Percentiles rank a stretch among this genome's conserved stretches.
phyloP scores from a whole-genome alignment of 1,139 yeast species.

The Yarrowia galli region DNA sequence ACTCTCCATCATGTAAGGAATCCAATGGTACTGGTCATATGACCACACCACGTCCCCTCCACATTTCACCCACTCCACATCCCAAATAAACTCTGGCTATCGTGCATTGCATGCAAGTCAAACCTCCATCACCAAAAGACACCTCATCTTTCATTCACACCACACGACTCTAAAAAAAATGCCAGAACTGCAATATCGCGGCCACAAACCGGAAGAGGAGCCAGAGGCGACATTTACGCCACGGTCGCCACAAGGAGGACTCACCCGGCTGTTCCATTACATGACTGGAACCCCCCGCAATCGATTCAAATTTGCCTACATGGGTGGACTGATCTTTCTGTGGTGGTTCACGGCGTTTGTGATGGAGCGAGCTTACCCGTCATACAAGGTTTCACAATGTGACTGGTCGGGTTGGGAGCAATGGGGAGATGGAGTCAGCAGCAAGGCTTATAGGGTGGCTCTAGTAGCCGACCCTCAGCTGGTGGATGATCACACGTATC shows the following conservation, averaged over 20 bases:
- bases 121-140: conserved; percentile 27
- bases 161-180: background rate
- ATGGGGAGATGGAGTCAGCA: conserved; percentile 55
- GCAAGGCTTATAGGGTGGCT: conserved; percentile 65
- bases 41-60: background rate
- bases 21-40: background rate
- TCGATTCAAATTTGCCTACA: conserved; percentile 22
- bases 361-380: conserved; percentile 24
- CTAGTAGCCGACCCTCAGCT: conserved; percentile 93
- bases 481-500: conserved; percentile 75
- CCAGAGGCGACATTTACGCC: conserved; percentile 11
- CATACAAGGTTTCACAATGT: conserved; percentile 19
- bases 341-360: conserved; percentile 27
- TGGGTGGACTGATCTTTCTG: conserved; percentile 27
- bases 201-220: conserved; percentile 16
- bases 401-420: conserved; percentile 57
- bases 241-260: conserved; percentile 31
- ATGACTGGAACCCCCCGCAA: conserved; percentile 26
- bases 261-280: conserved; percentile 32
- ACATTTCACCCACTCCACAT: background rate
- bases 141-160: conserved; percentile 1
- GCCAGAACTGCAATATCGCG: conserved; percentile 27
- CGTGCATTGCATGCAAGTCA: conserved; percentile 4
- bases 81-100: conserved; percentile 2
- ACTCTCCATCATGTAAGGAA: background rate